These are phyloP conservation scores for Gaultheria prostrata DNA, from an alignment of 148 eudicot species.

Conservation along the genomic window DNA sequence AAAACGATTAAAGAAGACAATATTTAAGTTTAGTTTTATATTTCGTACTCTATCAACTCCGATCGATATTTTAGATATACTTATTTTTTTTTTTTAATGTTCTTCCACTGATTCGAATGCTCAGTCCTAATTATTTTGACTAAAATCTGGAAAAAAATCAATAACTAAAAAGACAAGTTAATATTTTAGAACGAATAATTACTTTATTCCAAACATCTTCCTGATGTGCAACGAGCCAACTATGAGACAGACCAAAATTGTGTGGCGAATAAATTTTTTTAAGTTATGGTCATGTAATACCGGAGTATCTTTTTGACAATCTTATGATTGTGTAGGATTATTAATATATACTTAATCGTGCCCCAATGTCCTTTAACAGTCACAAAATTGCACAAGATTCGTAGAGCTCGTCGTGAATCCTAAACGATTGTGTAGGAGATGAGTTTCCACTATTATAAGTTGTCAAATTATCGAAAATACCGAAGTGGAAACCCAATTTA, in stretches of 20 bases:
- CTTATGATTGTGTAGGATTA: background rate
- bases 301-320: background rate
- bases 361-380: background rate
- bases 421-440: too few relatives aligned
- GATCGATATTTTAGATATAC: too few relatives aligned
- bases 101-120: background rate
- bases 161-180: background rate
- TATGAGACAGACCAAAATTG: background rate
- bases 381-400: background rate
- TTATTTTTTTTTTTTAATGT: background rate
- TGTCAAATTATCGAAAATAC: too few relatives aligned
- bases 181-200: background rate
- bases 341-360: background rate
- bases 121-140: background rate
- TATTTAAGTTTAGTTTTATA: too few relatives aligned
- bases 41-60: too few relatives aligned
- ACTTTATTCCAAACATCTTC: too few relatives aligned
- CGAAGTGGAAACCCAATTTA: too few relatives aligned
- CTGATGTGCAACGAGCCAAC: background rate
- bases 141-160: background rate
- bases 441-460: too few relatives aligned
- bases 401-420: too few relatives aligned
- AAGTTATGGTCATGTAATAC: background rate
- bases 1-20: background rate
- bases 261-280: too few relatives aligned